Conservation (phyloP, 805 yeast genomes). For the Kluyveromyces nonfermentans region DNA sequence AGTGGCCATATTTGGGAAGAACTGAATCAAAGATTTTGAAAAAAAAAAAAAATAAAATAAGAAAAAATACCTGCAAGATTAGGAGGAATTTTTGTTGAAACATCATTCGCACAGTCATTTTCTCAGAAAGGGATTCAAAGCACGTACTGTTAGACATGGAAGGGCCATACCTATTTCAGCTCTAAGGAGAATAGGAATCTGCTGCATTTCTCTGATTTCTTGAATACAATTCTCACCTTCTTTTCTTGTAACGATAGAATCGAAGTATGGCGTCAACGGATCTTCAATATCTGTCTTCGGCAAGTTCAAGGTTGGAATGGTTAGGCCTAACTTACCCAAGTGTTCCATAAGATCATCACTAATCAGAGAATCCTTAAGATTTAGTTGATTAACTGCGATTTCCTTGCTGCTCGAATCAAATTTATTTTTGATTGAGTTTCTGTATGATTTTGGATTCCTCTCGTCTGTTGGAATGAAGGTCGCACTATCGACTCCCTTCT, state of each 20-base stretch:
- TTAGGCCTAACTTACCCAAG: conserved; percentile 40
- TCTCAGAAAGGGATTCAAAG: conserved; percentile 69
- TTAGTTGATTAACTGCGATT: conserved; percentile 46
- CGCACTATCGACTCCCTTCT: conserved; percentile 83
- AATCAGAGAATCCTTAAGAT: conserved; percentile 14
- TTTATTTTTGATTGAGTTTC: conserved; percentile 70
- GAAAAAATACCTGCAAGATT: background rate
- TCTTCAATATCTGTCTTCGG: conserved; percentile 25
- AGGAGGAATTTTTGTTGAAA: background rate
- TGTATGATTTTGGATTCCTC: conserved; percentile 61
- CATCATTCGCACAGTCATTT: conserved; percentile 4
- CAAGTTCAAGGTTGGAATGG: conserved; percentile 36
- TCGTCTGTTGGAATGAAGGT: conserved; percentile 89
- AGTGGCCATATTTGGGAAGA: background rate
- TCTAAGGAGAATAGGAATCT: conserved; percentile 76
- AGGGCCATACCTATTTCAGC: conserved; percentile 93
- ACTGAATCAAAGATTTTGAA: too few relatives aligned
- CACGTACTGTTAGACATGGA: conserved; percentile 89
- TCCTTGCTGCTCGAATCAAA: conserved; percentile 61
- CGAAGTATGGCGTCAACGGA: conserved; percentile 49
- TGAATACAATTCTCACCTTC: conserved; percentile 64
- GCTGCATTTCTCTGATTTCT: conserved; percentile 66
- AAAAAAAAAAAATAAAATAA: too few relatives aligned
- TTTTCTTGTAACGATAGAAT: conserved; percentile 44
- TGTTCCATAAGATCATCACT: conserved; percentile 40